Evolutionary conservation across 106 monocot genomes (phyloP), one percentile per base, ranked within the genome.

Genomic region (Dendrobium nobile): DNA sequence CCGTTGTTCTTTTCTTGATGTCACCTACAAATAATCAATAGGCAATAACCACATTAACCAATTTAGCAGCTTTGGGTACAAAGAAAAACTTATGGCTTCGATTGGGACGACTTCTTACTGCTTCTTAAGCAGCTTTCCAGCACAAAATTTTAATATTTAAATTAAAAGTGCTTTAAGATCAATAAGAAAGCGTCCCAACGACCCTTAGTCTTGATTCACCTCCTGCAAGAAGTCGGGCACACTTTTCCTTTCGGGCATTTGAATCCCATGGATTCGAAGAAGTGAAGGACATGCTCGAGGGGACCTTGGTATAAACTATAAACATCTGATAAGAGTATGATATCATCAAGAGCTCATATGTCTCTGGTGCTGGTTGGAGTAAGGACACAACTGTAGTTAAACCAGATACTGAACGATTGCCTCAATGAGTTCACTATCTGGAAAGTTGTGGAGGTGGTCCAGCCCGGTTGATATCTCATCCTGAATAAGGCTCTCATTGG

Each of bases 1-100:
- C 24, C 84, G 77, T 44, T 91, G 91, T 72, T 91, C 91, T 78
- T 88, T 91, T 75, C 79, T 85, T n/a, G 88, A 91, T 77, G 91
- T 91, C 33, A 88, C 91, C 91, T 91, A 75, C 75, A 10, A 67
- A n/a, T n/a, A 67, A 26, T n/a, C 67, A 67, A 45, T 45, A 45
- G 37, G 54, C 16, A 54, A 10, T 54, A 54, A 54, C 3, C 6
- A 54, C 16, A 54, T 54, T 54, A 54, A 54, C 54, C 9, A 54
- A 54, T 54, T 54, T 54, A 9, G 9, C 1, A 9, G 1, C 9
- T 10, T 10, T 54, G 16, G 9, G 5, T 54, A 1, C 54, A 54
- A 10, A 54, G 16, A 54, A 1, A 54, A 54, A 10, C 16, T 54
- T 10, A 31, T n/a, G 31, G 31, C 31, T 31, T 31, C 31, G 31